Conservation (phyloP, 495 filamentous ascomycete genomes). For the Tuber calosporum region DNA sequence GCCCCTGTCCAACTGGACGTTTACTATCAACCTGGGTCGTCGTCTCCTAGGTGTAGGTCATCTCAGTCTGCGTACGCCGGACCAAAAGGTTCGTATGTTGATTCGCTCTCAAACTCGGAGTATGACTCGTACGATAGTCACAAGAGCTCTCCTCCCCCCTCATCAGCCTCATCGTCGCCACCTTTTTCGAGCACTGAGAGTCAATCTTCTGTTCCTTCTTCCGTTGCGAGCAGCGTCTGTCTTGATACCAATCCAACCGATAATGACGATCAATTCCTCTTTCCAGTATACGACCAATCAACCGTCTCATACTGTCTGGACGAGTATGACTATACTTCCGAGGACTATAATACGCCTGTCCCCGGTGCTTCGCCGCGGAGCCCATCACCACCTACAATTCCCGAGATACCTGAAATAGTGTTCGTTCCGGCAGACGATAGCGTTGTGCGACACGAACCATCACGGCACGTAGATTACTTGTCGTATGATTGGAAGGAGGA, state of each 20-base stretch:
- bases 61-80: conserved; percentile 32
- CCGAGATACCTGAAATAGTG: conserved; percentile 31
- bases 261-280: conserved; percentile 36
- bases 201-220: conserved; percentile 35
- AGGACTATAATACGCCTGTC: conserved; percentile 21
- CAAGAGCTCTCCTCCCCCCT: conserved; percentile 32
- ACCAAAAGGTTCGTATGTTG: conserved; percentile 18
- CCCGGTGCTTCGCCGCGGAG: conserved; percentile 9
- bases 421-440: conserved; percentile 70
- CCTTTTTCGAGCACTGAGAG: conserved; percentile 35
- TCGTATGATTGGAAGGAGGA: conserved; percentile 94
- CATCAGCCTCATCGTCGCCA: conserved; percentile 36
- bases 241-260: conserved; percentile 32
- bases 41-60: conserved; percentile 36
- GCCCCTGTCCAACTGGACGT: conserved; percentile 35
- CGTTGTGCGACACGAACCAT: conserved; percentile 67
- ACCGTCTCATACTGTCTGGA: conserved; percentile 24
- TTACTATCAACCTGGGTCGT: conserved; percentile 33
- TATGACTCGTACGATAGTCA: conserved; percentile 27
- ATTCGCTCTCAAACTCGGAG: conserved; percentile 28
- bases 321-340: conserved; percentile 8
- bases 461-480: conserved; percentile 90
- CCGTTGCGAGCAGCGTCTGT: conserved; percentile 40
- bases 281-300: conserved; percentile 38
- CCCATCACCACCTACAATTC: conserved; percentile 18